Conservation (phyloP, 805 yeast genomes). For the Sungouiozyma ichnusensis region DNA sequence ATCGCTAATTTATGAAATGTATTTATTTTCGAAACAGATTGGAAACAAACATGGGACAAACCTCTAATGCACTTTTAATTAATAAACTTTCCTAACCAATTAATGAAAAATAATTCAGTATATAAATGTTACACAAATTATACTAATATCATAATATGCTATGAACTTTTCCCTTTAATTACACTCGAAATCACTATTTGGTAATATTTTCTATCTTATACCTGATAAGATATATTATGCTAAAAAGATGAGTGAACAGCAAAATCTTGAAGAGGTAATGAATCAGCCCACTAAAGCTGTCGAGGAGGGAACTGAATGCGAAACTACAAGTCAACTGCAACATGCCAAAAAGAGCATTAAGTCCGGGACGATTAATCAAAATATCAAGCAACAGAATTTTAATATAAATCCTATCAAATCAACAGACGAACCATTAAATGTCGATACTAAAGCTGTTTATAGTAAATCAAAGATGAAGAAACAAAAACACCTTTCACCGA, state of each 20-base stretch:
- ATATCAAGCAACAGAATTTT: background rate
- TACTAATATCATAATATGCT: too few species aligned
- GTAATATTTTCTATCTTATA: too few species aligned
- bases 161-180: too few species aligned
- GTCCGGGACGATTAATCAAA: background rate
- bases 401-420: too few species aligned
- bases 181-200: too few species aligned
- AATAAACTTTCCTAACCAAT: background rate
- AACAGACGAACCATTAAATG: background rate
- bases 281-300: too few species aligned
- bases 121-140: background rate
- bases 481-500: background rate
- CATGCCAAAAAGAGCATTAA: background rate
- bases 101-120: background rate
- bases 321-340: too few species aligned
- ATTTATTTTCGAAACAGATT: conserved; percentile 7
- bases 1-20: too few species aligned
- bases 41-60: conserved; percentile 2
- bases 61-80: too few species aligned
- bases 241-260: background rate
- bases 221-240: background rate
- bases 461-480: background rate
- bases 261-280: too few species aligned
- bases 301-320: too few species aligned
- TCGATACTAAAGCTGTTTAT: background rate